Conservation (phyloP, 2,329 filamentous ascomycete genomes). For the Xylaria sp. region DNA sequence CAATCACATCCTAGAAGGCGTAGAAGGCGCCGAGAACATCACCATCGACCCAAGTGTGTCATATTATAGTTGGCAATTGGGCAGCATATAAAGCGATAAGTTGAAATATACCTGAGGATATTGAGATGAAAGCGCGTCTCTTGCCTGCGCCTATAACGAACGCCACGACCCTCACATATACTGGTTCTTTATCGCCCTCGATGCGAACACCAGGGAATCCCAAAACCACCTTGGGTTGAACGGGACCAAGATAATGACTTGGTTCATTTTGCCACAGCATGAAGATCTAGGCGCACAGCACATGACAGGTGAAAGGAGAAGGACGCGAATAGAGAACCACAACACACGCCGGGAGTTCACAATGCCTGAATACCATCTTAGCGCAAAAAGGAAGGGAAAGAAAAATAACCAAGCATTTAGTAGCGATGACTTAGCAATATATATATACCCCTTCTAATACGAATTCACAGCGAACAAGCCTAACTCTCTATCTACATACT, state of each 20-base stretch:
- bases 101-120: not conserved
- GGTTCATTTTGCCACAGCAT: not conserved
- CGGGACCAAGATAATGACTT: not conserved
- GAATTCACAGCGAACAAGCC: not conserved
- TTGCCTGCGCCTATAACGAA: not conserved
- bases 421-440: constrained; percentile 22
- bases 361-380: constrained; percentile 1
- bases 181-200: not conserved
- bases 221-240: constrained; percentile 3
- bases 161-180: not conserved
- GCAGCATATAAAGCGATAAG: not conserved
- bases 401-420: constrained; percentile 8
- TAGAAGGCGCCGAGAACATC: constrained; percentile 40
- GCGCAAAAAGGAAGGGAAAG: not conserved
- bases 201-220: not conserved
- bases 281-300: not conserved
- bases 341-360: not conserved
- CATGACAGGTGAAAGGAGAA: not conserved
- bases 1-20: constrained; percentile 43
- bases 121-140: not conserved
- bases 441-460: constrained; percentile 19
- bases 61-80: constrained; percentile 47
- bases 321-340: constrained; percentile 1
- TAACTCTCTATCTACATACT: too few species aligned
- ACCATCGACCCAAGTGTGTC: constrained; percentile 48